Evolutionary conservation across 2,329 filamentous ascomycete genomes (phyloP), one percentile per base, ranked within the genome.

Genomic region (Neofusicoccum sp.): DNA sequence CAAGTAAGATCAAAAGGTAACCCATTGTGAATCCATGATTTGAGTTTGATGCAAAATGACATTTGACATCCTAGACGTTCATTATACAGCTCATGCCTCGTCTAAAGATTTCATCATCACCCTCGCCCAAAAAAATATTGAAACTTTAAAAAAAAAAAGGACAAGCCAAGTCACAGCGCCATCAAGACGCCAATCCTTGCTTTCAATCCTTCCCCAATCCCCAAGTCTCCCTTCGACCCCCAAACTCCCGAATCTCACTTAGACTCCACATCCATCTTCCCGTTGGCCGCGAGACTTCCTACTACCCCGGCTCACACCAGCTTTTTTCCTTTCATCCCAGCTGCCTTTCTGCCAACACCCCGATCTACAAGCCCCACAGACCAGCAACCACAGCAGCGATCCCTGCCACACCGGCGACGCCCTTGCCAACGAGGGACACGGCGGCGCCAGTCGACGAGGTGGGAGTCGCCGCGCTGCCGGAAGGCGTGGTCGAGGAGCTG

Each of bases 361-460:
- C 3, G 6, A 9, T 20, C 41, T 33, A 60, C 36, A 60, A 60
- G 26, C 57, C 57, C 57, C 57, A 60, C 16, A 51, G 36, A 31
- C 57, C 45, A n/a, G 45, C 57, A n/a, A 53, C 31, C 12, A 60
- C n/a, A 11, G 58, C 58, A 8, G 40, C 58, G 14, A 60, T 12
- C 1, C 51, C 51, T 2, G 54, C 54, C 43, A 45, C 20, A 20
- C 58, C 30, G 6, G 45, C 45, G 5, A 43, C 31, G 7, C 58
- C 58, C 16, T 53, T 40, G 8, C 45, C 58, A 28, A 71, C 70
- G 26, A 70, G 69, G 58, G 69, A 67, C 16, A 68, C 69, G 7
- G 38, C 49, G 2, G 51, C 59, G n/a, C 48, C 33, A 8, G 49
- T 56, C 33, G 49, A 56, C 7, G 67, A 62, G 4, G 51, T 58